A percentile compares a stretch with the other conserved stretches of the same genome.
phyloP scores from a whole-genome alignment of 306 rosid genomes.

The Dicorynia guianensis region DNA sequence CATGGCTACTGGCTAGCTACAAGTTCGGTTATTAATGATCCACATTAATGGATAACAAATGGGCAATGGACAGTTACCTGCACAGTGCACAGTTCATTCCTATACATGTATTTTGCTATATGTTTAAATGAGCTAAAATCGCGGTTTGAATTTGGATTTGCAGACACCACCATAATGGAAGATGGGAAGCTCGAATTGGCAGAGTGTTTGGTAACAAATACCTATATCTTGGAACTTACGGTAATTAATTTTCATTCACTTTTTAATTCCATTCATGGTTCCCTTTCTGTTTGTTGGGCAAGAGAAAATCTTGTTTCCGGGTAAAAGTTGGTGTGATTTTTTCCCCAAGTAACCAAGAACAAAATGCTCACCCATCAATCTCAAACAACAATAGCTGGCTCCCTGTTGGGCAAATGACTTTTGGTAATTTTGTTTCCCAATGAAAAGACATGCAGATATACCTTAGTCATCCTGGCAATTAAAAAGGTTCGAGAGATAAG shows the following conservation, averaged over 20 bases:
- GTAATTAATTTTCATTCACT: constrained; percentile 40
- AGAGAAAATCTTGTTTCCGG: no score
- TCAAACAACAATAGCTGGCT: no score
- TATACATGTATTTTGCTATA: neutral
- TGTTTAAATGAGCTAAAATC: neutral
- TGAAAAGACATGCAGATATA: no score
- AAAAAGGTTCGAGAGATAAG: neutral
- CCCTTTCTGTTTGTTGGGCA: no score
- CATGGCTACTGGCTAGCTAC: constrained; percentile 17
- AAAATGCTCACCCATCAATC: no score
- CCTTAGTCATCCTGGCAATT: no score
- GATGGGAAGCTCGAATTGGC: constrained; percentile 97
- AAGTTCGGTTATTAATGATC: constrained; percentile 34
- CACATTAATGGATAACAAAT: constrained; percentile 32
- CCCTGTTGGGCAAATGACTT: no score
- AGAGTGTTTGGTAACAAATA: constrained; percentile 94
- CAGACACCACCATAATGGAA: constrained; percentile 92
- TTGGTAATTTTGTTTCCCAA: no score
- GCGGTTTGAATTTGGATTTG: constrained; percentile 17
- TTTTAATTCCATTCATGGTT: neutral
- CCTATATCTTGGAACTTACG: constrained; percentile 89
- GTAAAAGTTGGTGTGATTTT: no score
- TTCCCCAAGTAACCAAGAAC: no score
- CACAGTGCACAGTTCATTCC: neutral
- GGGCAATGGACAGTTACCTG: neutral